Evolutionary conservation across 257 asterid species (phyloP).

Genomic region (Solanum raphanifolium): DNA sequence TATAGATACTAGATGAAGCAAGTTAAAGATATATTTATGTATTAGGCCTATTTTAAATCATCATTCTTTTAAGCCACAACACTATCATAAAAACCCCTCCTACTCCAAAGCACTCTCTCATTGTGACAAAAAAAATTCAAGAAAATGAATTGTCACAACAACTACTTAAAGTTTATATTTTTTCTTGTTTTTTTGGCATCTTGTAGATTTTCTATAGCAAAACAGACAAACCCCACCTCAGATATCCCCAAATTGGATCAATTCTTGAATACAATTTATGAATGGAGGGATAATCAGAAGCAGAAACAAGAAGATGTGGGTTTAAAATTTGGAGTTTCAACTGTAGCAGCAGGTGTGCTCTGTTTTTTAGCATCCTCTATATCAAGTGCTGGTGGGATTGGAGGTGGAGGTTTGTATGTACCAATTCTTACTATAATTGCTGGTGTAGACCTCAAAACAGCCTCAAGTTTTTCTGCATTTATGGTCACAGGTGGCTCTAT

Average conservation of each 20-base stretch:
- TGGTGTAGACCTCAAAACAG: conserved; percentile 60
- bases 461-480: conserved; percentile 60
- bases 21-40: too few species aligned
- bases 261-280: conserved; percentile 16
- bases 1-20: too few species aligned
- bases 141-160: not conserved
- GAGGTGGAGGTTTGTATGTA: conserved; percentile 74
- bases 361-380: conserved; percentile 56
- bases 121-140: not conserved
- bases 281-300: conserved; percentile 8
- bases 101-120: not conserved
- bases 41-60: not conserved
- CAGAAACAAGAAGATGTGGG: not conserved
- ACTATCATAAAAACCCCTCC: not conserved
- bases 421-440: conserved; percentile 59
- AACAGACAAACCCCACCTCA: not conserved
- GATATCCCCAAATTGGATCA: not conserved
- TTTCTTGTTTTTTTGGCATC: not conserved
- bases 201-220: not conserved
- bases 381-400: conserved; percentile 85
- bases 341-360: conserved; percentile 30
- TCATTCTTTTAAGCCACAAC: not conserved
- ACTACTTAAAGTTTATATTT: not conserved
- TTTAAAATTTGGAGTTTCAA: conserved; percentile 3
- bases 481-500: conserved; percentile 80